These are phyloP conservation scores for Neotropicomus parvogracilis DNA, from an alignment of 1,284 basidiomycete species.

Conservation along the genomic window DNA sequence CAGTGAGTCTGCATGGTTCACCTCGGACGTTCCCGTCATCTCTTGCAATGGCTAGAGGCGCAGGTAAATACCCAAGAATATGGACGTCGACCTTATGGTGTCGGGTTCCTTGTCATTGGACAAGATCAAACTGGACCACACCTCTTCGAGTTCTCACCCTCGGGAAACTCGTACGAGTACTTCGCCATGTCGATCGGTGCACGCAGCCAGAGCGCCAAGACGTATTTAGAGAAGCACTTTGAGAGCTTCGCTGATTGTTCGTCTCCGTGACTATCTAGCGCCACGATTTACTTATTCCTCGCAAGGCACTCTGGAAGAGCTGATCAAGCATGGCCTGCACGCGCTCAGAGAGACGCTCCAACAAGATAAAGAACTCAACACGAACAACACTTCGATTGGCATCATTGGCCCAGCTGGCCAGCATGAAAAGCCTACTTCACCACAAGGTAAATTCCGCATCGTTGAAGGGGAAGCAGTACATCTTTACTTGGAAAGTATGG, in stretches of 20 bases:
- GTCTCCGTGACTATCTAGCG: slow-evolving; percentile 27
- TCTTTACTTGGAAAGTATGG: slow-evolving; percentile 69
- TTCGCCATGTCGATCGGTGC: slow-evolving; percentile 99
- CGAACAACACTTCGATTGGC: slow-evolving; percentile 90
- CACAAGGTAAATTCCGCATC: slow-evolving; percentile 69
- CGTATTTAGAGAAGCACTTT: slow-evolving; percentile 94
- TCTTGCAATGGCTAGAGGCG: slow-evolving; percentile 63
- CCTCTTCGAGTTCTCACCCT: slow-evolving; percentile 96
- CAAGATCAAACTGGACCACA: slow-evolving; percentile 94
- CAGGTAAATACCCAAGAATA: slow-evolving; percentile 99
- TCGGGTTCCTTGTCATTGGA: slow-evolving; percentile 97
- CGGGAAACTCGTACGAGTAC: slow-evolving; percentile 97
- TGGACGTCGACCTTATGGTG: slow-evolving; percentile 95
- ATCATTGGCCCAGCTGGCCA: slow-evolving; percentile 73
- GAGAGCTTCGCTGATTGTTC: slow-evolving; percentile 81
- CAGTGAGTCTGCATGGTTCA: slow-evolving; percentile 53
- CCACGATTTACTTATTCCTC: slow-evolving; percentile 1
- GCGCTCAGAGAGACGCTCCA: slow-evolving; percentile 93
- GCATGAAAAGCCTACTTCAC: slow-evolving; percentile 51
- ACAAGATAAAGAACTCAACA: slow-evolving; percentile 92
- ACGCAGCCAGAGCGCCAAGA: slow-evolving; percentile 96
- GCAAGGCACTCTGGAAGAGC: slow-evolving; percentile 75
- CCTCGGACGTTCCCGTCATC: slow-evolving; percentile 3
- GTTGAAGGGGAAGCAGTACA: slow-evolving; percentile 74
- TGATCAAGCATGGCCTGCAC: slow-evolving; percentile 89